A percentile compares a stretch with the other conserved stretches of the same genome.
Conservation (phyloP, 345 rosid genomes). For the Aquilaria sinensis region DNA sequence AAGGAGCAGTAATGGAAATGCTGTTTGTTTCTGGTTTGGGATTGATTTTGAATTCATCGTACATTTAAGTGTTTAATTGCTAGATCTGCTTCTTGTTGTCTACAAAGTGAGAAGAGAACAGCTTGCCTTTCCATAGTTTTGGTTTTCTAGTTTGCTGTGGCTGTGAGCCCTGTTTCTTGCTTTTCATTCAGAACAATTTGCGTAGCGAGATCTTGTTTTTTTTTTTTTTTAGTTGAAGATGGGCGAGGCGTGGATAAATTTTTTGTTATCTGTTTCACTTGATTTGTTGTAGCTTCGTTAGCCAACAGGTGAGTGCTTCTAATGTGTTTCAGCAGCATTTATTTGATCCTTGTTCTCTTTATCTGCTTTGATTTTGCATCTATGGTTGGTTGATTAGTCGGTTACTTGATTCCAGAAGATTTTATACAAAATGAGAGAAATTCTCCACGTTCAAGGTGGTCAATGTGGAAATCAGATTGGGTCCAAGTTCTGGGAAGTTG, state of each 20-base stretch:
- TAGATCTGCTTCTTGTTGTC: background rate
- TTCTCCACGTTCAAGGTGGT: conserved; percentile 24
- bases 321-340: background rate
- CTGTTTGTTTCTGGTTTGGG: too few relatives aligned
- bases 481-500: conserved; percentile 16
- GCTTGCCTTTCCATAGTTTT: too few relatives aligned
- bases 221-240: background rate
- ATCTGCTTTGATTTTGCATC: background rate
- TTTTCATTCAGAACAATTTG: background rate
- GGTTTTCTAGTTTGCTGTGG: background rate
- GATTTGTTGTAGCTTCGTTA: background rate
- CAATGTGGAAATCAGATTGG: conserved; percentile 27
- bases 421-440: conserved; percentile 15
- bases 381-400: background rate
- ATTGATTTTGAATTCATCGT: too few relatives aligned
- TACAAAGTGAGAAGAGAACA: too few relatives aligned
- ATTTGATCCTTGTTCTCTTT: background rate
- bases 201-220: background rate
- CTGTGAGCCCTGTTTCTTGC: background rate
- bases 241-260: background rate
- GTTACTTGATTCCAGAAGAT: background rate
- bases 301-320: background rate
- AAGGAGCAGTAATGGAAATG: too few relatives aligned
- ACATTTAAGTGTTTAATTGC: background rate
- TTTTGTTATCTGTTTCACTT: background rate